Evolutionary conservation across 805 yeast genomes (phyloP).

Genomic region (Teunomyces tritomae): DNA sequence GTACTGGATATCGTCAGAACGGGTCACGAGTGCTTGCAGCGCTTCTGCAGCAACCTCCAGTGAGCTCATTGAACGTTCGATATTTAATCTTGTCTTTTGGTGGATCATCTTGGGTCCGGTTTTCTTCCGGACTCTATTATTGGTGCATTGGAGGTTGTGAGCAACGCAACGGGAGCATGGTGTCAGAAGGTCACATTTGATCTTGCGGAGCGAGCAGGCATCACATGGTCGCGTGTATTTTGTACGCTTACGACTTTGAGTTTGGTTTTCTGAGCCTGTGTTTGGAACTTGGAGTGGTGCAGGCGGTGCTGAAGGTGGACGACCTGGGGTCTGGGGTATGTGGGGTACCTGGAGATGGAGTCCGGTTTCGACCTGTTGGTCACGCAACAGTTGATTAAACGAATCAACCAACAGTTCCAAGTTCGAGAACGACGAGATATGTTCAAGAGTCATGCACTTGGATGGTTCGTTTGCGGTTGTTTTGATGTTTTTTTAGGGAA

Average conservation of each 20-base stretch:
- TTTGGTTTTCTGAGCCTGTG: too few species aligned
- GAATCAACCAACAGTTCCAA: constrained; percentile 2
- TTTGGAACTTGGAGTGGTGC: too few species aligned
- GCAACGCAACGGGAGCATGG: constrained; percentile 34
- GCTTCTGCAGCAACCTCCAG: neutral
- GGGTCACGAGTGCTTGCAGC: neutral
- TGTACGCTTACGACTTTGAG: neutral
- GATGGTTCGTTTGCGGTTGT: constrained; percentile 6
- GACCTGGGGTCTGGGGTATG: neutral
- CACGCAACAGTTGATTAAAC: constrained; percentile 2
- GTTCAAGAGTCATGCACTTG: neutral
- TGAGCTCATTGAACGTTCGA: constrained; percentile 15
- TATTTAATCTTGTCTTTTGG: neutral
- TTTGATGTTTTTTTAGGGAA: constrained; percentile 23
- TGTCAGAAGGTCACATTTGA: constrained; percentile 27
- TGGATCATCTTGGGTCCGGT: constrained; percentile 36
- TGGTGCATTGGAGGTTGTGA: constrained; percentile 33
- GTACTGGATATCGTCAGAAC: neutral
- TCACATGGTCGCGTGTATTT: constrained; percentile 37
- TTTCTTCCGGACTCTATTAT: constrained; percentile 30
- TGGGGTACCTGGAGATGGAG: constrained; percentile 1
- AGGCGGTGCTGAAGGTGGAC: neutral
- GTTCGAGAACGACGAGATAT: constrained; percentile 1
- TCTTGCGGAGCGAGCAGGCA: constrained; percentile 37
- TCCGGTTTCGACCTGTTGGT: neutral